Base-by-base conservation (phyloP, 768 basidiomycete genomes). In the Naganishia kalamii region DNA sequence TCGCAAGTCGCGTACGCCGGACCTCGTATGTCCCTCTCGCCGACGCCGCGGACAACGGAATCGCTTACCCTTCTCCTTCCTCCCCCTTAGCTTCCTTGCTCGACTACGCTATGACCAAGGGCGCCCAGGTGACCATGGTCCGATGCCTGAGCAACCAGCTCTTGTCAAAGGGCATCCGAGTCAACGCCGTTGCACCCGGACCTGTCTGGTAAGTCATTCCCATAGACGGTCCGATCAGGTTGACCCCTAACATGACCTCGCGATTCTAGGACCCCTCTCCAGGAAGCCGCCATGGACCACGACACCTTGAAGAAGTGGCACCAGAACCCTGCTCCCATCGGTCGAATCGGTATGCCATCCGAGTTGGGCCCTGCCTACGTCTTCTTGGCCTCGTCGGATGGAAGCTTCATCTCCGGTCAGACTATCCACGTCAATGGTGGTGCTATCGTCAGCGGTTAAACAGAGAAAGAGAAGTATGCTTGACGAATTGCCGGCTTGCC, bases 51-150 rank as follows among this genome's bases (percentile, higher is more conserved):
- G 37, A 8, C 17, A 17, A 40, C 17, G 37, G 8, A 40, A 11
- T 23, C 23, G 25, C 57, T 44, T 29, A 54, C 30, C n/a, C 40
- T 57, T 2, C 52, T 25, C 27, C 7, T 35, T 25, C n/a, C n/a
- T n/a, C n/a, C n/a, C 30, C 47, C 17, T 44, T 33, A 21, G 17
- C 49, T 15, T 37, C 82, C 65, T 77, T 85, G 33, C 71, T 84
- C 41, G 84, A 84, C 74, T 84, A 84, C 74, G 83, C 83, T 21
- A 74, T 82, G 17, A 84, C 83, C 35, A 84, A 84, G 72, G 84
- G 83, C 12, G 81, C 83, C 10, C 82, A 84, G 65, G 77, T 83
- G 57, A 79, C 72, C 15, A 83, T 83, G 72, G 80, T 81, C 54
- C 74, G 83, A 29, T 81, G 80, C 0, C 74, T 84, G 63, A 80